Evolutionary conservation across 306 rosid species (phyloP), one percentile per base, ranked within the genome.

Genomic region (Alnus glutinosa): DNA sequence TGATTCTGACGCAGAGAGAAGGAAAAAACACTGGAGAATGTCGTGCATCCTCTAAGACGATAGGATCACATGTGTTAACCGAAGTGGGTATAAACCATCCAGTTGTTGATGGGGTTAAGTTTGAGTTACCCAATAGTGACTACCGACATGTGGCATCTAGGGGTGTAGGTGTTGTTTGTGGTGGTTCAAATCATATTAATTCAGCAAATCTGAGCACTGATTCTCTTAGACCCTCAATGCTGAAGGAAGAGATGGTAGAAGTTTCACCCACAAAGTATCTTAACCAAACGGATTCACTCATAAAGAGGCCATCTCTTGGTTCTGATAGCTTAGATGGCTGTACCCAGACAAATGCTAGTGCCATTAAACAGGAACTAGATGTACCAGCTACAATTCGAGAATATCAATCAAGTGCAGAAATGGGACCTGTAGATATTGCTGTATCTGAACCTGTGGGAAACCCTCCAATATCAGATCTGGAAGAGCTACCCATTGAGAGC

Each of bases 401-500:
- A 78, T 80, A 83, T 75, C 84, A 58, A 32, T 55, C 71, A 82
- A 82, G 32, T 74, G 77, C 86, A 67, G 93, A 90, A 83, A 78
- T 39, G 68, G 85, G 82, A 50, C 70, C 82, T 52, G 32, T 80
- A 49, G 86, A 81, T 80, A 71, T 70, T 79, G 79, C 66, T 55
- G 81, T 75, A 79, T 64, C 87, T 46, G 87, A 86, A 80, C 80
- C 80, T 78, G 87, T 49, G 75, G 80, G 70, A 82, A 64, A 79
- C 70, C 81, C 85, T 62, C 78, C 74, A 67, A 79, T 76, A 36
- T 71, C 83, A 71, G 89, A 90, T 48, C 93, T 85, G 55, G 94
- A 89, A 42, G 91, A 81, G 59, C 52, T 79, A 76, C 75, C 74
- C 74, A 55, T 88, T 18, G 91, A 90, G 75, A 93, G 96, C 37